Percentiles rank a stretch among this genome's conserved stretches.
phyloP scores from a whole-genome alignment of 140 eudicot genomes.

The Erigeron philadelphicus region DNA sequence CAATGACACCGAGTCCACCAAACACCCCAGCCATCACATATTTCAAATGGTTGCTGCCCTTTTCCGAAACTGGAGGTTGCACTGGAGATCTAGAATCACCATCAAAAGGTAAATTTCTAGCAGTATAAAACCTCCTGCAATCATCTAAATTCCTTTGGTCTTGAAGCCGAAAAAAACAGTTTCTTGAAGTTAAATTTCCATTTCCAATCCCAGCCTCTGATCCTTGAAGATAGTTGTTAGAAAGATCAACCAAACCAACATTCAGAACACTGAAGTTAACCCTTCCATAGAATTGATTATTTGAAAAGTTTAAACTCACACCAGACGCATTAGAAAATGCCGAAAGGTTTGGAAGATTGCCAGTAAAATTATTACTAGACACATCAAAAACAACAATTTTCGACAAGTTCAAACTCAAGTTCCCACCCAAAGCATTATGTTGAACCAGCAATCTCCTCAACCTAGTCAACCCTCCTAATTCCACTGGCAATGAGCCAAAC shows the following conservation, averaged over 20 bases:
- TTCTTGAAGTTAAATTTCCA: conserved; percentile 22
- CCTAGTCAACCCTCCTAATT: conserved; percentile 31
- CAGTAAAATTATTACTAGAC: conserved; percentile 42
- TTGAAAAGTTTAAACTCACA: conserved; percentile 49
- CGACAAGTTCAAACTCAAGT: conserved; percentile 29
- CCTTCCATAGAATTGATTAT: conserved; percentile 51
- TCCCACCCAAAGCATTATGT: conserved; percentile 41
- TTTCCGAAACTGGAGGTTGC: conserved; percentile 29
- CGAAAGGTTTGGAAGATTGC: conserved; percentile 35
- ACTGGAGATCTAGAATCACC: conserved; percentile 21
- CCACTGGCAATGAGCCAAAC: conserved; percentile 43
- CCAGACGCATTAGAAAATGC: conserved; percentile 27
- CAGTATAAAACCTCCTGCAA: conserved; percentile 44
- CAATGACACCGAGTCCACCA: conserved; percentile 57
- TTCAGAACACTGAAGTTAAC: conserved; percentile 18
- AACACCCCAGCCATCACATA: conserved; percentile 55
- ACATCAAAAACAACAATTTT: conserved; percentile 39
- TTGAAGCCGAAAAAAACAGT: conserved; percentile 42
- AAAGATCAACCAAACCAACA: conserved; percentile 41
- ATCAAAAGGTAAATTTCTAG: conserved; percentile 31
- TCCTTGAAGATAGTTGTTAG: conserved; percentile 62
- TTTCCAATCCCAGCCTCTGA: conserved; percentile 18
- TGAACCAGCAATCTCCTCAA: conserved; percentile 35
- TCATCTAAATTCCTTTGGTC: conserved; percentile 43
- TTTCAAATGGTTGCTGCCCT: conserved; percentile 30